Conservation (phyloP, 176 grass and related monocot genomes). For the Aegilops longissima region DNA sequence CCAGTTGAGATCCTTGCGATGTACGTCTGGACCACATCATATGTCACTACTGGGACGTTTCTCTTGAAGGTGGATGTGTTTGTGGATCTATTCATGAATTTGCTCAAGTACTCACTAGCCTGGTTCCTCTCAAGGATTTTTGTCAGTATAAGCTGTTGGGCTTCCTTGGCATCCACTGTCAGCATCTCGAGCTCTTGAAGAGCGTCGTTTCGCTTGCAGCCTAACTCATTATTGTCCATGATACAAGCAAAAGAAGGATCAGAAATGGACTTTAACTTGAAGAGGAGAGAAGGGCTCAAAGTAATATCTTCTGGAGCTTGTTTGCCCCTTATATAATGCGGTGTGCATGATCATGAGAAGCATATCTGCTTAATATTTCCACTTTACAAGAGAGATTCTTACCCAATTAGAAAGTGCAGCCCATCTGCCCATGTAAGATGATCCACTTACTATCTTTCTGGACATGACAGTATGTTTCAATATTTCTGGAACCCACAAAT, state of each 20-base stretch:
- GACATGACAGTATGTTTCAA: slow-evolving; percentile 48
- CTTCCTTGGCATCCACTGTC: slow-evolving; percentile 59
- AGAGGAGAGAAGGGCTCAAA: slow-evolving; percentile 32
- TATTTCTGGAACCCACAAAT: slow-evolving; percentile 46
- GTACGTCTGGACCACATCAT: slow-evolving; percentile 59
- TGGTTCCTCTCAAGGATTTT: slow-evolving; percentile 70
- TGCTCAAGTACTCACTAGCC: slow-evolving; percentile 60
- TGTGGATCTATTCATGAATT: slow-evolving; percentile 61
- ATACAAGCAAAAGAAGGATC: slow-evolving; percentile 25
- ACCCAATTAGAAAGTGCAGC: slow-evolving; percentile 21
- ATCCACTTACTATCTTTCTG: slow-evolving; percentile 38
- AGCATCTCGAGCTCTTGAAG: slow-evolving; percentile 71
- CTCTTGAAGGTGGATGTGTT: slow-evolving; percentile 58
- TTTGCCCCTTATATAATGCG: slow-evolving; percentile 46
- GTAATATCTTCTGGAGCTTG: slow-evolving; percentile 32
- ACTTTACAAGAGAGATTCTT: slow-evolving; percentile 34
- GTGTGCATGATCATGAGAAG: slow-evolving; percentile 31
- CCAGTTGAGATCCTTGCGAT: slow-evolving; percentile 59
- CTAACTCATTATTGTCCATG: slow-evolving; percentile 57
- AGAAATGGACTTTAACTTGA: slow-evolving; percentile 23
- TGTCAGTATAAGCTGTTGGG: slow-evolving; percentile 53
- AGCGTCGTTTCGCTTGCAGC: slow-evolving; percentile 48
- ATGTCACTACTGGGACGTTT: slow-evolving; percentile 60
- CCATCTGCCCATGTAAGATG: slow-evolving; percentile 31
- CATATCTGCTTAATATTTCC: slow-evolving; percentile 36